phyloP scores from a whole-genome alignment of 768 basidiomycete genomes.

The Amanita muscaria region DNA sequence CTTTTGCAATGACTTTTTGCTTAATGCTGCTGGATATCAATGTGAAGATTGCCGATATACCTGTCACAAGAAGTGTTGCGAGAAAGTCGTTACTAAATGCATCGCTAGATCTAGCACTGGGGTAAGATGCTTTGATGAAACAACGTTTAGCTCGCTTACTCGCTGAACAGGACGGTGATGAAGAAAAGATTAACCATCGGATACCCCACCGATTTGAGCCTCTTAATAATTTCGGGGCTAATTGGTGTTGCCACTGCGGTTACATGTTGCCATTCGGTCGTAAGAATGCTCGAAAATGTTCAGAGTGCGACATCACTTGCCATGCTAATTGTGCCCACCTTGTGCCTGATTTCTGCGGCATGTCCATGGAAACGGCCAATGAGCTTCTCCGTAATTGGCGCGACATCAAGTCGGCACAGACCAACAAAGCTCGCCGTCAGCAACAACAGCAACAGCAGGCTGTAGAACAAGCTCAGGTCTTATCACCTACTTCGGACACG shows the following conservation, averaged over 20 bases:
- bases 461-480: constrained; percentile 2
- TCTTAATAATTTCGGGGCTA: constrained; percentile 92
- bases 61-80: constrained; percentile 98
- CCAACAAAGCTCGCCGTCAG: constrained; percentile 28
- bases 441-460: constrained; percentile 16
- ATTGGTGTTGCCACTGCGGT: constrained; percentile 99
- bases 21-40: constrained; percentile 96
- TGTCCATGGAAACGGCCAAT: constrained; percentile 99
- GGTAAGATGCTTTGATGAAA: constrained; percentile 38
- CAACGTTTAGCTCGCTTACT: background rate
- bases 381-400: constrained; percentile 83
- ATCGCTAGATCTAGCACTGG: constrained; percentile 95
- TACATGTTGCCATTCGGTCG: constrained; percentile 95
- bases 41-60: constrained; percentile 99
- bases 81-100: constrained; percentile 98
- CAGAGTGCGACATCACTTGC: constrained; percentile 93
- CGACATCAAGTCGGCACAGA: constrained; percentile 63
- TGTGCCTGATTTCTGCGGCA: constrained; percentile 98
- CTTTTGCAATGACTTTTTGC: constrained; percentile 94
- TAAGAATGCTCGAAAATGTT: constrained; percentile 93
- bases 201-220: constrained; percentile 98
- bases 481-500: background rate
- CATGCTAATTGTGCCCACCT: constrained; percentile 97
- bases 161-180: constrained; percentile 73
- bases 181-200: constrained; percentile 98